These are phyloP conservation scores for Neocucurbitaria cava DNA, from an alignment of 2,329 filamentous ascomycete species.

Conservation along the genomic window DNA sequence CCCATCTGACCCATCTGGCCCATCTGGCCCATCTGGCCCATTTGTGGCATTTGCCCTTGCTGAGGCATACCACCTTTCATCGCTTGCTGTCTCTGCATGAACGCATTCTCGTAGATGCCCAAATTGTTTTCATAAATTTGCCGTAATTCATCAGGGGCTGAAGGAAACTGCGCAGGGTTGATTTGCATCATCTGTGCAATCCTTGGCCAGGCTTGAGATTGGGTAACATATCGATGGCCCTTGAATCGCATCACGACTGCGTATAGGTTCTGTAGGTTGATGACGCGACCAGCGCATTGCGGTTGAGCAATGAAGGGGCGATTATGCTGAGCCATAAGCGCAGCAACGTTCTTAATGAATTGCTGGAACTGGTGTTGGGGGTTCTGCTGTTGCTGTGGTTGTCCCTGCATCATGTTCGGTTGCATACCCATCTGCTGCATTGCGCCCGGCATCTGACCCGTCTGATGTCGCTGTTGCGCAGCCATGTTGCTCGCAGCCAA, in stretches of 20 bases:
- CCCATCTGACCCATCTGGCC: conserved; percentile 19
- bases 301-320: conserved; percentile 78
- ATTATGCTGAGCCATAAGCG: conserved; percentile 78
- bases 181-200: conserved; percentile 65
- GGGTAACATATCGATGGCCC: conserved; percentile 76
- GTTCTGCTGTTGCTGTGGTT: conserved; percentile 20
- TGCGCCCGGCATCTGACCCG: conserved; percentile 47
- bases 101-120: conserved; percentile 76
- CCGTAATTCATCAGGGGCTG: conserved; percentile 72
- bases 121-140: conserved; percentile 79
- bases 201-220: conserved; percentile 74
- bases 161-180: conserved; percentile 57
- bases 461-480: conserved; percentile 47
- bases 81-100: conserved; percentile 61
- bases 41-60: conserved; percentile 31
- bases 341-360: conserved; percentile 72
- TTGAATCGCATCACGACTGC: conserved; percentile 76
- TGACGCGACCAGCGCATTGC: conserved; percentile 72
- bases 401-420: conserved; percentile 38
- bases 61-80: conserved; percentile 49
- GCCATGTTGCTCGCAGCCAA: conserved; percentile 49
- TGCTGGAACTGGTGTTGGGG: conserved; percentile 35
- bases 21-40: not conserved
- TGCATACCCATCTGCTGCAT: conserved; percentile 43
- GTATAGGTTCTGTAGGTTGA: conserved; percentile 81